These are phyloP conservation scores for Sarocladium brachiariae DNA, from an alignment of 2,329 filamentous ascomycete species.

Conservation along the genomic window DNA sequence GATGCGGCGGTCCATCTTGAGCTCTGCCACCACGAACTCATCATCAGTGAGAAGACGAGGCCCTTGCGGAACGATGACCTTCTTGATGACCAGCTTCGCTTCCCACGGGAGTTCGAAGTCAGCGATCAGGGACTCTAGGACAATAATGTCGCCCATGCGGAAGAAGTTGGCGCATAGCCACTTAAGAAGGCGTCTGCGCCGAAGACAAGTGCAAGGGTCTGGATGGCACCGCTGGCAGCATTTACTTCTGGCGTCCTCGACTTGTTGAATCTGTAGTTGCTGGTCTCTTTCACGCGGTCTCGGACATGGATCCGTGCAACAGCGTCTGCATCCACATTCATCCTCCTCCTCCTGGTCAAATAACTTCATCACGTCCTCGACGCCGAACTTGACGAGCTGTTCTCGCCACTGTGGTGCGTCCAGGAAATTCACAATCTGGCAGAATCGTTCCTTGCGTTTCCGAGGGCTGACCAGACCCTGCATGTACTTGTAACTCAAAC, in stretches of 20 bases:
- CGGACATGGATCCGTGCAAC: background rate
- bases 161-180: background rate
- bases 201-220: background rate
- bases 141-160: background rate
- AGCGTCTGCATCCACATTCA: background rate
- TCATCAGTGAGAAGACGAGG: background rate
- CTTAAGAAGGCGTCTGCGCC: background rate
- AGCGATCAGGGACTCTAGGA: background rate
- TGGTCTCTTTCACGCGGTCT: background rate
- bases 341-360: background rate
- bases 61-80: background rate
- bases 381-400: background rate
- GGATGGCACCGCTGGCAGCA: background rate
- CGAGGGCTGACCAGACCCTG: background rate
- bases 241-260: background rate
- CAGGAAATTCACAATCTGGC: background rate
- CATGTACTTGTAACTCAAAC: slow-evolving; percentile 5
- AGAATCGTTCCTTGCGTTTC: background rate
- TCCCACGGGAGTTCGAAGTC: background rate
- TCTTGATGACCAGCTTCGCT: background rate
- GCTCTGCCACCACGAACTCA: background rate
- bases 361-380: background rate
- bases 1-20: background rate
- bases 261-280: background rate
- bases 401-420: background rate